Evolutionary conservation across 1,284 basidiomycete species (phyloP).

Genomic region (Puccinia sorghi): DNA sequence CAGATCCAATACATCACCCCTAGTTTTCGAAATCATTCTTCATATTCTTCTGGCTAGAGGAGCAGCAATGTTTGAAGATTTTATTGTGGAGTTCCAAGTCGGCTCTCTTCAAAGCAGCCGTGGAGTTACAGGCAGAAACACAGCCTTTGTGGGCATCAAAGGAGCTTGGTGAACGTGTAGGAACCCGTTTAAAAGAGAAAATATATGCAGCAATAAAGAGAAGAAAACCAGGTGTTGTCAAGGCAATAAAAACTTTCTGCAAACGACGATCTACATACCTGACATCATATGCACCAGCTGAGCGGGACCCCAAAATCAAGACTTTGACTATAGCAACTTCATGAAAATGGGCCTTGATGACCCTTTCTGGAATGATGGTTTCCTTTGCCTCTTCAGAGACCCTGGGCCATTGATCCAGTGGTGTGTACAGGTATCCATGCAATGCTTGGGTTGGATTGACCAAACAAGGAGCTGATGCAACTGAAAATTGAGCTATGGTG

Average conservation of each 20-base stretch:
- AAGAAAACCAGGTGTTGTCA: not conserved
- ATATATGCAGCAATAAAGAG: not conserved
- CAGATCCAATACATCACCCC: no score
- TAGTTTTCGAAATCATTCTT: not conserved
- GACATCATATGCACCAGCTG: not conserved
- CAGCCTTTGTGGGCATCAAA: not conserved
- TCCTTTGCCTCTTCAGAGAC: not conserved
- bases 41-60: not conserved
- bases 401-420: conserved; percentile 11
- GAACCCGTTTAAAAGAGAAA: not conserved
- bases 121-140: not conserved
- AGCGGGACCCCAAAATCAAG: not conserved
- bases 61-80: not conserved
- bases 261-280: not conserved
- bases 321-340: not conserved
- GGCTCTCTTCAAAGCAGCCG: not conserved
- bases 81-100: not conserved
- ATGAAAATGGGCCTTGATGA: not conserved
- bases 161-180: not conserved
- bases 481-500: not conserved
- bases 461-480: not conserved
- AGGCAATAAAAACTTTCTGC: not conserved
- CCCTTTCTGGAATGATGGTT: conserved; percentile 23
- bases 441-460: not conserved
- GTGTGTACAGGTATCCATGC: not conserved